Conservation (phyloP, 768 basidiomycete species). For the Pleurotus citrinopileatus region DNA sequence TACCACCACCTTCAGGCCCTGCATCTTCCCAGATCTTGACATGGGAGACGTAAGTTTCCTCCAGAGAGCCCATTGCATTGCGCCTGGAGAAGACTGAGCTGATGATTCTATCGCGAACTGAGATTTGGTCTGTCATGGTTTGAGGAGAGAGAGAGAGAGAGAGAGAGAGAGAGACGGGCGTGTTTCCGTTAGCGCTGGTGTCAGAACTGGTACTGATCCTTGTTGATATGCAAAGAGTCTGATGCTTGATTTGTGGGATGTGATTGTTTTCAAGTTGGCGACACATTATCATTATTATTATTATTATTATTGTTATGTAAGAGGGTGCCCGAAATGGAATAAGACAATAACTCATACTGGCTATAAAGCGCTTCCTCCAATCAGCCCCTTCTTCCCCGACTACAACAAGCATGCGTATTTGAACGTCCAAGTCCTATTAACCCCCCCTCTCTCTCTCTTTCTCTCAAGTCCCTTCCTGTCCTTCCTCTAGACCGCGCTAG, state of each 20-base stretch:
- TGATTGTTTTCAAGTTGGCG: too few relatives aligned
- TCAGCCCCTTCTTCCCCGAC: slow-evolving; percentile 3
- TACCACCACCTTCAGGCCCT: slow-evolving; percentile 59
- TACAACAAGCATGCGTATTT: slow-evolving; percentile 4
- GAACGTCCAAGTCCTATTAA: not conserved
- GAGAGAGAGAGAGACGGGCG: not conserved
- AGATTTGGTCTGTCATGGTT: slow-evolving; percentile 39
- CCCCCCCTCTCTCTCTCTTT: slow-evolving; percentile 1
- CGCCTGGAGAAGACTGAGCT: slow-evolving; percentile 79
- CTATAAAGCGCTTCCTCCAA: not conserved
- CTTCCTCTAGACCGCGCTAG: slow-evolving; percentile 5
- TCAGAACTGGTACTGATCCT: too few relatives aligned
- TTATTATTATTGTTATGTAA: too few relatives aligned
- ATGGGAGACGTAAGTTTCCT: slow-evolving; percentile 84
- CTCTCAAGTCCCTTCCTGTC: slow-evolving; percentile 5
- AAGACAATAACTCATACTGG: slow-evolving; percentile 9
- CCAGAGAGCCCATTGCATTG: slow-evolving; percentile 58
- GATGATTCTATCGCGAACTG: slow-evolving; percentile 63
- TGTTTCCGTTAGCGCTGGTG: not conserved
- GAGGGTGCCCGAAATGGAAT: not conserved
- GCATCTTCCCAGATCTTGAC: slow-evolving; percentile 94
- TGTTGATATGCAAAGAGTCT: too few relatives aligned
- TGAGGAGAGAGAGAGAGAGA: not conserved
- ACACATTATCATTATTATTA: too few relatives aligned
- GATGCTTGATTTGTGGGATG: too few relatives aligned